Percentiles rank a stretch among this genome's conserved stretches.
These are phyloP conservation scores for Nicotiana otophora DNA, from an alignment of 257 asterid species.

Conservation along the genomic window DNA sequence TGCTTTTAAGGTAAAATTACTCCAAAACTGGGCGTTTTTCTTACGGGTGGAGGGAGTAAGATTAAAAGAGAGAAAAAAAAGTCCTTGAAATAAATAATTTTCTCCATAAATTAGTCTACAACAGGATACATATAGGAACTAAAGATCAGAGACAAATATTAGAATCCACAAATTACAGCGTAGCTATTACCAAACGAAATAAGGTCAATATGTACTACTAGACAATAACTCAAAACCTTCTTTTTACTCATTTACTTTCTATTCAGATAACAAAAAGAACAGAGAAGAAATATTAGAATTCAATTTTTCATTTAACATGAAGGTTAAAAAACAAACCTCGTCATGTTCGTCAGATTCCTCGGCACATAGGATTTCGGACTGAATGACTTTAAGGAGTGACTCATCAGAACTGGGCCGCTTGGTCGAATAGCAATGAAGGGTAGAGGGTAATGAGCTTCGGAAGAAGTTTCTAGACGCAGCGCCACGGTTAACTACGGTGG, in stretches of 20 bases:
- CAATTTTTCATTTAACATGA: too few species aligned
- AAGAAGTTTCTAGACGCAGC: constrained; percentile 16
- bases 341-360: constrained; percentile 23
- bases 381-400: constrained; percentile 44
- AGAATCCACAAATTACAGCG: not conserved
- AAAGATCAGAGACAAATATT: not conserved
- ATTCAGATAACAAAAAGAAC: not conserved
- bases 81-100: not conserved
- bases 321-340: not conserved
- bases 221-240: not conserved
- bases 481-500: constrained; percentile 27
- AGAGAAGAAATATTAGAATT: not conserved
- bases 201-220: not conserved
- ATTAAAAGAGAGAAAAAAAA: too few species aligned
- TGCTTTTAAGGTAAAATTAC: not conserved
- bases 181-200: not conserved
- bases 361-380: constrained; percentile 51
- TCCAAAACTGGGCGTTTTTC: not conserved
- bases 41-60: not conserved
- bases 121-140: not conserved
- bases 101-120: not conserved
- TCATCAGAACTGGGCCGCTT: constrained; percentile 41
- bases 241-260: not conserved
- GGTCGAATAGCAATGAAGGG: constrained; percentile 33
- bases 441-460: constrained; percentile 39